Percentiles rank a stretch among this genome's conserved stretches.
phyloP scores from a whole-genome alignment of 257 asterid species.

The Nicotiana tomentosiformis region DNA sequence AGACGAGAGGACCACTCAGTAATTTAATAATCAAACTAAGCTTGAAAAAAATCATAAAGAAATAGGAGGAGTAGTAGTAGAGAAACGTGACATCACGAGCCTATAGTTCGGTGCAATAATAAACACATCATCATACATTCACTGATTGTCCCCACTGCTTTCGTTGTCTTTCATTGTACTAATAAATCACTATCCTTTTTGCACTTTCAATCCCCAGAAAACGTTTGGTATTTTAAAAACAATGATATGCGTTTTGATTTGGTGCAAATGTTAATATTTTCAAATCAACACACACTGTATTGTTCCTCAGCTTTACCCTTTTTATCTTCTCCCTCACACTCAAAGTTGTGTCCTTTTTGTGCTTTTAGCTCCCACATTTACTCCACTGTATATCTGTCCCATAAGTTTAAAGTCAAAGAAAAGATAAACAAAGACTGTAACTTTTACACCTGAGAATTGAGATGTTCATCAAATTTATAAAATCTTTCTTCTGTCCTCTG shows the following conservation, averaged over 20 bases:
- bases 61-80: neutral
- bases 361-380: neutral
- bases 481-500: constrained; percentile 13
- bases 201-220: no score
- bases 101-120: neutral
- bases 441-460: neutral
- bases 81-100: neutral
- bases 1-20: no score
- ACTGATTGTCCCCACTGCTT: neutral
- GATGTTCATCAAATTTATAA: constrained; percentile 18
- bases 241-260: neutral
- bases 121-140: neutral
- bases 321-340: constrained; percentile 14
- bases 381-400: neutral
- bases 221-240: neutral
- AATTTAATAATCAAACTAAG: no score
- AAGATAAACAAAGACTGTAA: neutral
- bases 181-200: no score
- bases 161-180: neutral
- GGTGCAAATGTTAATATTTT: neutral
- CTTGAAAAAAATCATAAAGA: no score
- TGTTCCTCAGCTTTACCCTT: neutral
- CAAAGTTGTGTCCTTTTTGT: neutral
- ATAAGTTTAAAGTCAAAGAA: neutral
- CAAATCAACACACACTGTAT: neutral